phyloP scores from a whole-genome alignment of 768 basidiomycete species.

The Trametes villosa region DNA sequence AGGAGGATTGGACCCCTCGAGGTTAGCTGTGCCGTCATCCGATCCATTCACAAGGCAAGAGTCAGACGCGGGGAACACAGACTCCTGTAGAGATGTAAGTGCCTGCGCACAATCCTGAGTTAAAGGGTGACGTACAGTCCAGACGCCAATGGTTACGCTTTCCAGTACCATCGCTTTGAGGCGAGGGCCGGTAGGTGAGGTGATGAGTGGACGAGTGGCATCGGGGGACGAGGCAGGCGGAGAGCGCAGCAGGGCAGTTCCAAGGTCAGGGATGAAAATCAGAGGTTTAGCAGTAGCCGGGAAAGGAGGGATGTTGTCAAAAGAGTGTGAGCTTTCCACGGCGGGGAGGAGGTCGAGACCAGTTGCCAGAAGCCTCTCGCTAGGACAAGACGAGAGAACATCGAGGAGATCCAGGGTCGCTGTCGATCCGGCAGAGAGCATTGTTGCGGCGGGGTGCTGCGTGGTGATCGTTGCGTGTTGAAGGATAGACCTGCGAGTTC shows the following conservation, averaged over 20 bases:
- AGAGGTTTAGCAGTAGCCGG: constrained; percentile 33
- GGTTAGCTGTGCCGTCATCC: constrained; percentile 10
- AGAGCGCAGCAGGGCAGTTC: background rate
- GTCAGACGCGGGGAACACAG: too few species aligned
- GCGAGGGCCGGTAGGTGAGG: constrained; percentile 41
- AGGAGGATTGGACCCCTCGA: background rate
- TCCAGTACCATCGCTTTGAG: constrained; percentile 42
- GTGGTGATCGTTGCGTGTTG: background rate
- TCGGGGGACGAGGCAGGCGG: background rate
- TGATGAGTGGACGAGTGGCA: constrained; percentile 19
- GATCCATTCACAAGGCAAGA: background rate
- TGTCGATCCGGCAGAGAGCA: constrained; percentile 12
- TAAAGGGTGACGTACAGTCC: constrained; percentile 43
- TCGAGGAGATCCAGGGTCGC: constrained; percentile 21
- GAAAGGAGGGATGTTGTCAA: constrained; percentile 37
- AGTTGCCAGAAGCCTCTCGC: constrained; percentile 30
- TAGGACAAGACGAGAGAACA: constrained; percentile 11
- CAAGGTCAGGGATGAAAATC: constrained; percentile 30
- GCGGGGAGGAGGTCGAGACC: constrained; percentile 23
- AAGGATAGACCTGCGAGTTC: background rate
- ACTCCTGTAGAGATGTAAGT: too few species aligned
- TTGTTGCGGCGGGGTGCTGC: background rate
- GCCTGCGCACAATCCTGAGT: too few species aligned
- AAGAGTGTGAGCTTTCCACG: constrained; percentile 26
- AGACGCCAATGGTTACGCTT: constrained; percentile 37